Base-by-base conservation (phyloP, 192 early-diverging fungal species). In the Thamnidium elegans region DNA sequence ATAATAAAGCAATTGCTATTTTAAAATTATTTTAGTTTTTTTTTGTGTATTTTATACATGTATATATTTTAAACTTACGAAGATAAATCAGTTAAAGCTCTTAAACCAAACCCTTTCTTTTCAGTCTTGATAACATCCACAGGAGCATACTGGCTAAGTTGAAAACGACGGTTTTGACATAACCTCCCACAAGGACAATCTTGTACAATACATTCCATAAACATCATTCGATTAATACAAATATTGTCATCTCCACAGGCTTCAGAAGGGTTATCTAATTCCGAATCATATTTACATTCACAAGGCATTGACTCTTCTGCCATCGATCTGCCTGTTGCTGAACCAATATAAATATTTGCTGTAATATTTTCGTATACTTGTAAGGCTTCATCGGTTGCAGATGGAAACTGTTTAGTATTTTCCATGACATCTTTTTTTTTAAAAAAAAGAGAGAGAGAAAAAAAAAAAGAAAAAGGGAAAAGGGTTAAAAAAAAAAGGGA, bases 81-180 rank as follows among this genome's bases (percentile, higher is more conserved):
- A 75, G 56, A 80, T 4, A 94, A 60, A 1, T 69, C 69, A 5
- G 76, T 74, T 26, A 82, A 80, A 17, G 94, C 90, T 58, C 89
- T 82, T 47, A 99, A 75, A 14, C 97, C 97, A 67, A 84, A 94
- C 0, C 97, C 97, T 70, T 99, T 99, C 64, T 88, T 88, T 6
- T 87, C 92, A 4, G 96, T 92, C 42, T 86, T 77, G 61, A 99
- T 88, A 13, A 99, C 83, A 70, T 94, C 87, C 7, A 98, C 86
- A 3, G 80, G 73, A 0, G 94, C 91, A 66, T 95, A 95, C 36
- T 94, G 79, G 63, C 82, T 82, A 47, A 84, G 82, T 79, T 93
- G 91, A 58, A 99, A 95, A 58, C 96, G 87, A 63, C 90, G 85
- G 70, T 99, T 99, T 52, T 86, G 81, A 73, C 97, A 99, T 73